Percentiles rank a stretch among this genome's conserved stretches.
phyloP scores from a whole-genome alignment of 2,329 filamentous ascomycete genomes.

The Fusarium nurragi region DNA sequence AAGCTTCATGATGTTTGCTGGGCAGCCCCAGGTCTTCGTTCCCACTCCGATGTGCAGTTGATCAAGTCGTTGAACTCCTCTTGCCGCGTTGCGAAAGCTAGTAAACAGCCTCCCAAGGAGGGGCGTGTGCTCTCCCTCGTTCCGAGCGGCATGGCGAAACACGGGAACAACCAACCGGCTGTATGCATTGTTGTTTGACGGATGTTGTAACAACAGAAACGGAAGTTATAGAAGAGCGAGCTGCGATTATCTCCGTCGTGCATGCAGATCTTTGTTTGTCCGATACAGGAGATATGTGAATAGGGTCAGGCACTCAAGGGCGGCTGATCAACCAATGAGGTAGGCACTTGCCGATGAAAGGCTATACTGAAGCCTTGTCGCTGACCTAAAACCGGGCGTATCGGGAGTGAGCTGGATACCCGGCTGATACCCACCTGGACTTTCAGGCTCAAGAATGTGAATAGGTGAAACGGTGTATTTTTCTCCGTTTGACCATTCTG shows the following conservation, averaged over 20 bases:
- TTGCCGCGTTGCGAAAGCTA: not conserved
- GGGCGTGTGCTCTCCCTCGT: conserved; percentile 3
- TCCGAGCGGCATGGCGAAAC: conserved; percentile 12
- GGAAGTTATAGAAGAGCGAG: not conserved
- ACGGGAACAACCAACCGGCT: not conserved
- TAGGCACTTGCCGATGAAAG: conserved; percentile 25
- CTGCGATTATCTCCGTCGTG: not conserved
- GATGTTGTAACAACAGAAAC: not conserved
- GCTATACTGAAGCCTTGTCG: conserved; percentile 10
- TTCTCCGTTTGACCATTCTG: not conserved
- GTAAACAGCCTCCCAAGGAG: not conserved
- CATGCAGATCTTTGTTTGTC: conserved; percentile 2
- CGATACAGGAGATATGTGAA: not conserved
- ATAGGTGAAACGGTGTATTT: not conserved
- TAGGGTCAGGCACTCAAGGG: not conserved
- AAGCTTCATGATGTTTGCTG: conserved; percentile 2
- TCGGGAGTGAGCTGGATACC: not conserved
- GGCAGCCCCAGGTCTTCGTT: not conserved
- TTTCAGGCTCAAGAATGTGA: not conserved
- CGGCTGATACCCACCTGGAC: not conserved
- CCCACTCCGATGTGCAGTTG: not conserved
- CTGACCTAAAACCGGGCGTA: not conserved
- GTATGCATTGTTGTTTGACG: conserved; percentile 14
- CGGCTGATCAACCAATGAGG: conserved; percentile 5
- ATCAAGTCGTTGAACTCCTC: not conserved